phyloP scores from a whole-genome alignment of 1,284 basidiomycete species.

The Phellinidium pouzarii region DNA sequence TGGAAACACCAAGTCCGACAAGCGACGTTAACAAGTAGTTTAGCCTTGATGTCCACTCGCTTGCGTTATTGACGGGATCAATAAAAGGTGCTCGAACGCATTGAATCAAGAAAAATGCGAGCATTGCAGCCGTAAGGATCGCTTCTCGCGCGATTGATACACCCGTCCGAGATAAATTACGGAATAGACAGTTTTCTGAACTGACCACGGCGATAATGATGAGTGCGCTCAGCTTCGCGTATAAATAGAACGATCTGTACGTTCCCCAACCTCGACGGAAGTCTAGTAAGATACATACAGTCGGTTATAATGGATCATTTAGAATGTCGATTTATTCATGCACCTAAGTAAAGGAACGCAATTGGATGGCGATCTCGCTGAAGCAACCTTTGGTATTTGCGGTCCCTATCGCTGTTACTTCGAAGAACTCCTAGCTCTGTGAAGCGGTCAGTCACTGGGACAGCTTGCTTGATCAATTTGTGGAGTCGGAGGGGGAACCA shows the following conservation, averaged over 20 bases:
- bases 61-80: conserved; percentile 70
- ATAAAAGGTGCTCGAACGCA: conserved; percentile 59
- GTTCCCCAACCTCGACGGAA: conserved; percentile 64
- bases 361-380: conserved; percentile 63
- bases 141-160: conserved; percentile 59
- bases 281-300: conserved; percentile 32
- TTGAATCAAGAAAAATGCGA: conserved; percentile 56
- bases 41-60: conserved; percentile 66
- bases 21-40: conserved; percentile 64
- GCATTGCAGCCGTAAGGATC: conserved; percentile 53
- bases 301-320: not conserved
- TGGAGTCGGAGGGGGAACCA: conserved; percentile 68
- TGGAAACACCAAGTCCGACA: conserved; percentile 52
- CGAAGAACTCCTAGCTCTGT: conserved; percentile 65
- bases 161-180: conserved; percentile 40
- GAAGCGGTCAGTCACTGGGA: conserved; percentile 61
- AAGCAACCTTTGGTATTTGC: conserved; percentile 67
- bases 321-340: conserved; percentile 24
- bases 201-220: conserved; percentile 63
- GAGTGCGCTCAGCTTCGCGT: conserved; percentile 65
- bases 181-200: conserved; percentile 70
- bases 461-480: conserved; percentile 47
- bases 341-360: conserved; percentile 65
- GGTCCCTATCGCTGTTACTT: conserved; percentile 53
- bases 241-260: conserved; percentile 55